Base-by-base conservation (phyloP, 2,329 filamentous ascomycete genomes). In the Fusarium graminum region DNA sequence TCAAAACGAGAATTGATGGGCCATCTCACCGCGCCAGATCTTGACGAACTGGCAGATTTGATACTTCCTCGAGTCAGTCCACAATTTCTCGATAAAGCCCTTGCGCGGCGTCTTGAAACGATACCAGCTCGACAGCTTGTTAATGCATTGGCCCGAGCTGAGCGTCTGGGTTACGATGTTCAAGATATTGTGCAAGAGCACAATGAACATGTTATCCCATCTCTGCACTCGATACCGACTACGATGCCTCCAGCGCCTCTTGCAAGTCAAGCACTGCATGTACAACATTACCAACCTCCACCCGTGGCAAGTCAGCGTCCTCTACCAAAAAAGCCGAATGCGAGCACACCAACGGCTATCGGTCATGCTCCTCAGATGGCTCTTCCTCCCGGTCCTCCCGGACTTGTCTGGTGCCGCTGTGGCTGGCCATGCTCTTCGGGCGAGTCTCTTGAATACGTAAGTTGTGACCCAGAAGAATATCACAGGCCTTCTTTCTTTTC, bases 101-200 rank as follows among this genome's bases (percentile, higher is more conserved):
- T 88, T n/a, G 81, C 82, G 17, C 77, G 74, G 52, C 82, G 86
- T 0, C 77, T 88, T 5, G 78, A 79, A 43, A 85, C 83, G 3
- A 87, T 88, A 50, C 80, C 81, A 11, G 85, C 84, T 1, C 80
- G 83, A 26, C 79, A 82, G 14, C 79, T 88, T 4, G 82, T 88
- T 52, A 87, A 87, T 57, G 83, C 85, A 14, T 78, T 88, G 19
- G 85, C 85, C 3, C 78, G 81, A 34, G 85, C 85, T 2, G 84
- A 86, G 67, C 83, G 86, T 4, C 79, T 88, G 0, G 86, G 86
- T 3, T 88, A 88, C 54, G 81, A 86, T 47, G 76, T 78, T 0
- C 75, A 77, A 30, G 86, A 88, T 52, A 77, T 85, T 4, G 75
- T 86, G 13, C 80, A 82, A 30, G 80, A 67, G 14, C 54, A 68